Evolutionary conservation across 441 rosid species (phyloP), one percentile per base, ranked within the genome.

Genomic region (Bruguiera hainesii): DNA sequence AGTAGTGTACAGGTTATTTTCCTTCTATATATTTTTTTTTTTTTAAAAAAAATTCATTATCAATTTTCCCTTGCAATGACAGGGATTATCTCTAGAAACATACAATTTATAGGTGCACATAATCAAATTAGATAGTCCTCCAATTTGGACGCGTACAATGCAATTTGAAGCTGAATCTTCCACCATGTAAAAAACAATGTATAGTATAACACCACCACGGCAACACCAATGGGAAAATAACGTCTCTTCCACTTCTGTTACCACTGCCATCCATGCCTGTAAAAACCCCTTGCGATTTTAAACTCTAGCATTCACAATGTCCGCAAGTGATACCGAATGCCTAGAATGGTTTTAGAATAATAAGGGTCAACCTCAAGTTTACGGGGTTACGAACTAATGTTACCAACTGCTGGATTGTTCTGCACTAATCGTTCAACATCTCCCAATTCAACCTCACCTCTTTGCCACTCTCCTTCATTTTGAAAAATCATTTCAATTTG

Each of bases 401-500:
- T 16, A n/a, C 23, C 23, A 42, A 33, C 33, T 30, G 3, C 25
- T 73, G 70, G 79, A 55, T 73, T 72, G 64, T 80, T 88, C 72
- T 73, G 85, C 62, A 93, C 88, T 23, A 93, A 84, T 72, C 81
- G 83, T 81, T 87, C 91, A 20, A 69, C 81, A 67, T 93, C 96
- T 64, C 86, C 91, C 74, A 87, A 70, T 77, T 91, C 95, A 11
- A 87, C 68, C 73, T 85, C 91, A 50, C 74, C 71, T 46, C 56
- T 83, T 78, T 80, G 74, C 73, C 35, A 63, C 59, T 80, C 81
- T 49, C 71, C 69, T 16, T 73, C 85, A 56, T 76, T 61, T 50
- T 85, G 85, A 63, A 93, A 93, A 68, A 89, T 75, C 79, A 74
- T 63, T 70, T 84, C 92, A 67, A 93, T 89, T 70, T 91, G 86